Evolutionary conservation across 148 eudicot species (phyloP), one percentile per base, ranked within the genome.

Genomic region (Fallopia convolvulus): DNA sequence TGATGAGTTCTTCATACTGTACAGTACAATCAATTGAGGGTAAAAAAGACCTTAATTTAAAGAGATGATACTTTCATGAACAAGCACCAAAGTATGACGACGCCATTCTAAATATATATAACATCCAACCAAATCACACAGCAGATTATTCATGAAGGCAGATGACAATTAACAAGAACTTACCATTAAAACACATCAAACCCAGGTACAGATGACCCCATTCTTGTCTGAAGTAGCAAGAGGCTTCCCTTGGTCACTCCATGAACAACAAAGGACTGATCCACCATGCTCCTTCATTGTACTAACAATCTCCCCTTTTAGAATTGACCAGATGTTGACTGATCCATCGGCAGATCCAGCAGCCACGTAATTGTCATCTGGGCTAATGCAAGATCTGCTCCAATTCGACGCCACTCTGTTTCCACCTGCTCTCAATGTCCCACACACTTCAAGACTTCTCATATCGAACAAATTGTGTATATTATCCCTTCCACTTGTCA

Each of bases 401-500:
- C 99, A 95, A 74, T 92, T 95, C 30, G 97, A 88, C 21, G 99
- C 97, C 75, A 91, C 85, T 70, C 92, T 79, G 80, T 80, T 91
- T 73, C 91, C 99, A 63, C 82, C 86, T 5, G 92, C 91, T 79
- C 92, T 88, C 47, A 92, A 78, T 1, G 91, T 92, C 65, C 90
- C 87, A 74, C 90, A 92, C 80, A 92, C 88, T 80, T 94, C 99
- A 5, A 94, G 89, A 20, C 88, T 88, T 58, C 97, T 81, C 76
- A 85, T 83, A 82, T 94, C 99, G 74, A 94, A 94, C 78, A 94
- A 83, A 77, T 94, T 92, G 77, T 94, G 99, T 80, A 89, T 49
- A 47, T 94, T 94, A 75, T 95, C 99, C 77, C 99, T 89, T 75
- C 99, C 99, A 33, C 97, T 94, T 6, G 99, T 92, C 84, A 94